Conservation (phyloP, 202 grass and related monocot species). For the Panicum virgatum region DNA sequence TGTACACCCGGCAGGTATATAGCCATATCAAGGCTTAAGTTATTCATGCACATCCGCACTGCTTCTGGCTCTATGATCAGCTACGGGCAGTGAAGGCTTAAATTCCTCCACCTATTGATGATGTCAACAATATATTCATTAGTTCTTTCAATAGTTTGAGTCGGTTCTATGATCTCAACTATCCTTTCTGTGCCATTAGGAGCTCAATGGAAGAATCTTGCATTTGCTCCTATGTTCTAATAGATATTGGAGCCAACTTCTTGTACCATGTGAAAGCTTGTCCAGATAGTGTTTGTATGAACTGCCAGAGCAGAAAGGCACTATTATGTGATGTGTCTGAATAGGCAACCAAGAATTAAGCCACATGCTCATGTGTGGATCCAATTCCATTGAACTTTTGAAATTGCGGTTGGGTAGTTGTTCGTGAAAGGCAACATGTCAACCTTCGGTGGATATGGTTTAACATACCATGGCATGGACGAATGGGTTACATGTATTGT, state of each 20-base stretch:
- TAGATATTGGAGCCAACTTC: neutral
- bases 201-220: neutral
- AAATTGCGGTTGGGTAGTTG: neutral
- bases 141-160: neutral
- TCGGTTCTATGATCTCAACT: neutral
- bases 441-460: neutral
- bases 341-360: neutral
- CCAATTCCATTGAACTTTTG: neutral
- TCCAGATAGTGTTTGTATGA: neutral
- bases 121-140: neutral
- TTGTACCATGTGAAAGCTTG: neutral
- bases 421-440: neutral
- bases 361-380: neutral
- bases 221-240: neutral
- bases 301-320: neutral
- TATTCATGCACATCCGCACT: neutral
- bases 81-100: neutral
- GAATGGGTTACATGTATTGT: neutral
- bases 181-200: conserved; percentile 1
- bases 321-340: neutral
- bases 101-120: conserved; percentile 16
- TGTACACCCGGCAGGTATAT: neutral
- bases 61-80: neutral
- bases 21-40: neutral
- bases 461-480: neutral